Percentiles rank a stretch among this genome's conserved stretches.
phyloP scores from a whole-genome alignment of 2,329 filamentous ascomycete species.

The Colletotrichum scovillei region DNA sequence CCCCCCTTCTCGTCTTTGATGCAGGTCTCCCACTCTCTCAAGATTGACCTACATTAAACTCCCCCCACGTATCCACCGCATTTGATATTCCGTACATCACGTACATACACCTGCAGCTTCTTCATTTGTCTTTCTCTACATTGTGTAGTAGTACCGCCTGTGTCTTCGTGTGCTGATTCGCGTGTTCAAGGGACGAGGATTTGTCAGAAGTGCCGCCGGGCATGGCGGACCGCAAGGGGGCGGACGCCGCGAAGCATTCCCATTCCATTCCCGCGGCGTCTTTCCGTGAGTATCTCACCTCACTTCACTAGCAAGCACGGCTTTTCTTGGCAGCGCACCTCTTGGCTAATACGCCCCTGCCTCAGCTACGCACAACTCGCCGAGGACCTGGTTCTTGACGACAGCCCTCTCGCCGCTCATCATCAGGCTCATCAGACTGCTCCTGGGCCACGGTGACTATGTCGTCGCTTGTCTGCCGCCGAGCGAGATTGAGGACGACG shows the following conservation, averaged over 20 bases:
- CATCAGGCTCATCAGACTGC: slow-evolving; percentile 82
- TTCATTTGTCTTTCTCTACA: not conserved
- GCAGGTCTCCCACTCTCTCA: not conserved
- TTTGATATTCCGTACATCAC: not conserved
- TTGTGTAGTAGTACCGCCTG: not conserved
- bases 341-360: slow-evolving; percentile 31
- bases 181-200: slow-evolving; percentile 3
- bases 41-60: not conserved
- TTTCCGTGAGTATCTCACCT: slow-evolving; percentile 57
- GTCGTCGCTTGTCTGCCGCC: slow-evolving; percentile 87
- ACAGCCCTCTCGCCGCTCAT: slow-evolving; percentile 86
- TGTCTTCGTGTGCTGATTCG: not conserved
- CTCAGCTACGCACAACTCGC: slow-evolving; percentile 74
- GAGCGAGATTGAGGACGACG: slow-evolving; percentile 80
- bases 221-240: slow-evolving; percentile 36
- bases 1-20: slow-evolving; percentile 3
- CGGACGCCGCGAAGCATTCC: slow-evolving; percentile 24
- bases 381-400: slow-evolving; percentile 93
- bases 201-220: slow-evolving; percentile 9
- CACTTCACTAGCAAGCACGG: slow-evolving; percentile 42
- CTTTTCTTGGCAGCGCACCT: not conserved
- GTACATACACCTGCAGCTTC: not conserved
- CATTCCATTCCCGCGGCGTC: slow-evolving; percentile 59
- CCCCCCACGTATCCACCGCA: not conserved
- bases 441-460: slow-evolving; percentile 92